Percentiles rank a stretch among this genome's conserved stretches.
Evolutionary conservation across 2,329 filamentous ascomycete genomes (phyloP).

Genomic region (Fusarium sp.): DNA sequence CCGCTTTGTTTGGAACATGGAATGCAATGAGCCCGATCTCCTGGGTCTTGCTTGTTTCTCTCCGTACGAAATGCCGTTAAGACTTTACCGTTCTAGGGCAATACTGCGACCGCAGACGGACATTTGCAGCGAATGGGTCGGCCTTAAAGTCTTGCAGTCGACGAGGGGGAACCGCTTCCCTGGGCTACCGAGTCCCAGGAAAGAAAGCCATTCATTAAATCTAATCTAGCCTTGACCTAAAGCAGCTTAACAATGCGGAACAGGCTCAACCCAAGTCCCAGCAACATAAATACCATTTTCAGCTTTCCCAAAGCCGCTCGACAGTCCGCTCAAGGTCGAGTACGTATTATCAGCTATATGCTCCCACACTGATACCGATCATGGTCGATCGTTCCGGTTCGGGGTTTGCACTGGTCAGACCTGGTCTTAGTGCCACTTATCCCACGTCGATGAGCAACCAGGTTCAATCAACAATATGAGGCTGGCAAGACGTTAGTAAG

Average conservation of each 20-base stretch:
- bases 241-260: conserved; percentile 45
- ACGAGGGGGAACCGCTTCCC: conserved; percentile 33
- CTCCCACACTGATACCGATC: conserved; percentile 11
- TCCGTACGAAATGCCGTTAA: conserved; percentile 41
- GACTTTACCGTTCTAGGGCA: conserved; percentile 38
- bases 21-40: conserved; percentile 40
- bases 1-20: conserved; percentile 38
- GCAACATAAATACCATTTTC: conserved; percentile 22
- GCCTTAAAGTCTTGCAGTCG: conserved; percentile 34
- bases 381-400: conserved; percentile 20
- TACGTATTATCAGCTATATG: conserved; percentile 4
- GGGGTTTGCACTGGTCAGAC: conserved; percentile 15
- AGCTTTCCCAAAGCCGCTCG: conserved; percentile 5
- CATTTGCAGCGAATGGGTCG: conserved; percentile 36
- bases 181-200: conserved; percentile 23
- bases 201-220: conserved; percentile 1
- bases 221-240: conserved; percentile 34
- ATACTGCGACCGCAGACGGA: conserved; percentile 38
- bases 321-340: neutral
- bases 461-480: conserved; percentile 16
- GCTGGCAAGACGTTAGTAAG: conserved; percentile 19
- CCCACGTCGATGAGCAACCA: conserved; percentile 14
- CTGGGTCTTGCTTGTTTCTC: conserved; percentile 38
- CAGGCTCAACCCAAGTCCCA: conserved; percentile 23
- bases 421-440: conserved; percentile 11